Evolutionary conservation across 371 early-diverging fungal genomes (phyloP).

Genomic region (Apophysomyces variabilis): DNA sequence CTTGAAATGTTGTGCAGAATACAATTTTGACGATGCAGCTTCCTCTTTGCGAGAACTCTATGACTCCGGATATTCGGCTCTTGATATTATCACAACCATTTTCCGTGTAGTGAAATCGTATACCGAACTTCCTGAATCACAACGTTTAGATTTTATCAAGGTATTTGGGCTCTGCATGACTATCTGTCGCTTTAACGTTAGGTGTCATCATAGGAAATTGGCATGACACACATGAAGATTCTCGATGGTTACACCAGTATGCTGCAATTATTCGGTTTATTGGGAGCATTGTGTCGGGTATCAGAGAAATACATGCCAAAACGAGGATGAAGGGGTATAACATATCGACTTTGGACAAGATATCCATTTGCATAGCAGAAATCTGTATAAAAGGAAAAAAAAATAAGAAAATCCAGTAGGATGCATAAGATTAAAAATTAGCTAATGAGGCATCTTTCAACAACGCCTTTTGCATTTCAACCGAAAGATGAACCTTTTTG

Average conservation of each 20-base stretch:
- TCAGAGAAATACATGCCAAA: constrained; percentile 10
- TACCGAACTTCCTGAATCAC: constrained; percentile 35
- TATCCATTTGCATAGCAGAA: too few relatives aligned
- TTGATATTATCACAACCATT: constrained; percentile 92
- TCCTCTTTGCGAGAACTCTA: constrained; percentile 72
- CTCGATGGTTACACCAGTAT: constrained; percentile 82
- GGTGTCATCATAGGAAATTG: constrained; percentile 71
- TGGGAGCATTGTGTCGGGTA: constrained; percentile 62
- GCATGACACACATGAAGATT: constrained; percentile 83
- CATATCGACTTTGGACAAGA: too few relatives aligned
- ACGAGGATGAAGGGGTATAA: neutral
- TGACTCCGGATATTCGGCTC: constrained; percentile 82
- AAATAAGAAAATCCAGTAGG: too few relatives aligned
- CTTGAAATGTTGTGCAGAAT: constrained; percentile 67
- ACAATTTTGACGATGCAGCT: constrained; percentile 76
- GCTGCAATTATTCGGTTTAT: constrained; percentile 82
- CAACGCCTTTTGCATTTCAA: too few relatives aligned
- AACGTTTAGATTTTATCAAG: constrained; percentile 83
- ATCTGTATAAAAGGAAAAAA: too few relatives aligned
- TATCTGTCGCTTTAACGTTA: neutral
- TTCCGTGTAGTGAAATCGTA: constrained; percentile 84
- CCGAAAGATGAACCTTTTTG: too few relatives aligned
- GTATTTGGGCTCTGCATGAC: constrained; percentile 36
- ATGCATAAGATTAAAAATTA: too few relatives aligned
- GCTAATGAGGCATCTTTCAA: too few relatives aligned